A percentile compares a stretch with the other conserved stretches of the same genome.
Evolutionary conservation across 306 rosid genomes (phyloP).

Genomic region (Inga leiocalycina): DNA sequence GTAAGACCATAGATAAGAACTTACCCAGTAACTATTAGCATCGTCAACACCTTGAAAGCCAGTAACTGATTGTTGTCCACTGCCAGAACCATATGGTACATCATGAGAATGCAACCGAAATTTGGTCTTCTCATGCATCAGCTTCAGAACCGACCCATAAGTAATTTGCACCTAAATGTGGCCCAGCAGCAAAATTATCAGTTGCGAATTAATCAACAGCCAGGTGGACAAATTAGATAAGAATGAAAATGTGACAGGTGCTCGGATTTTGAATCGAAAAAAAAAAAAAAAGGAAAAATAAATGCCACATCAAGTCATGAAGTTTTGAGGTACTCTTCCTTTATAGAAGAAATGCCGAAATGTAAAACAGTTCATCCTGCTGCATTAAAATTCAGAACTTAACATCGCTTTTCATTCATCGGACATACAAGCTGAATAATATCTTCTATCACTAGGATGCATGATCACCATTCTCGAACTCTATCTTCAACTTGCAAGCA

Average conservation of each 20-base stretch:
- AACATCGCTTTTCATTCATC: neutral
- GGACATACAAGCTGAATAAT: neutral
- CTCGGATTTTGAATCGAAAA: neutral
- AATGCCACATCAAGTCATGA: neutral
- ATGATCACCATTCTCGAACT: neutral
- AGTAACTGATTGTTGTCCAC: conserved; percentile 99
- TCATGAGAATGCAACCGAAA: conserved; percentile 95
- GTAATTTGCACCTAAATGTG: conserved; percentile 60
- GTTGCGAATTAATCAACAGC: neutral
- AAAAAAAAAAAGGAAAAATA: neutral
- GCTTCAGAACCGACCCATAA: conserved; percentile 83
- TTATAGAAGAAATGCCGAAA: neutral
- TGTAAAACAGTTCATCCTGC: neutral
- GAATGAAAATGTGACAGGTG: neutral
- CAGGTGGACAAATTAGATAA: neutral
- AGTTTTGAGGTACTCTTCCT: neutral
- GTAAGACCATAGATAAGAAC: neutral
- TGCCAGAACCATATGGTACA: conserved; percentile 98
- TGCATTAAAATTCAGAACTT: neutral
- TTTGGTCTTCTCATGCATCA: conserved; percentile 92
- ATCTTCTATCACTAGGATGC: no score
- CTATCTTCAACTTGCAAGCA: neutral
- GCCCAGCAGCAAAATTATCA: neutral
- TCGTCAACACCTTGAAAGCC: conserved; percentile 89
- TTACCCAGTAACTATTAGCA: conserved; percentile 96